These are phyloP conservation scores for Trichoderma arundinaceum DNA, from an alignment of 2,329 filamentous ascomycete genomes.

Conservation along the genomic window DNA sequence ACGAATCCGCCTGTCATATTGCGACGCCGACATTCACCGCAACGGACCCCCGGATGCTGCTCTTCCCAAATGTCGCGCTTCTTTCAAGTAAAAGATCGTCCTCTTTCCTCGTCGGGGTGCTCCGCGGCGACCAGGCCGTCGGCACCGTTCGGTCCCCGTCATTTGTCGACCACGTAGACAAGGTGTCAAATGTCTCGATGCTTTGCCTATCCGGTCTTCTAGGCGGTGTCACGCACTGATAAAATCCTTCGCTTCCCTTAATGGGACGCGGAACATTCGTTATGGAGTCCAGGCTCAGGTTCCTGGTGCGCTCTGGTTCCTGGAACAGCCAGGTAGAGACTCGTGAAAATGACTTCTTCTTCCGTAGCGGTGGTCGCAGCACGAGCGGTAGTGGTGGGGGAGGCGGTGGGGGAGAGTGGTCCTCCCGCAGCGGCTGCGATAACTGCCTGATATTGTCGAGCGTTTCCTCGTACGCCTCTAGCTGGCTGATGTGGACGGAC, in stretches of 20 bases:
- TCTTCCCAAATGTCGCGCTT: conserved; percentile 42
- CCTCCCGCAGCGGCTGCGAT: conserved; percentile 36
- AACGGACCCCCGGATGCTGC: conserved; percentile 34
- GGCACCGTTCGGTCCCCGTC: conserved; percentile 53
- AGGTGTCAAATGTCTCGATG: conserved; percentile 53
- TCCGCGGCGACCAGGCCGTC: conserved; percentile 58
- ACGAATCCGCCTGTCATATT: conserved; percentile 36
- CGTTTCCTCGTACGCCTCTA: conserved; percentile 41
- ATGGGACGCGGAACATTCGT: conserved; percentile 62
- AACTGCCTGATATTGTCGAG: conserved; percentile 31
- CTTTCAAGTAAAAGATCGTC: conserved; percentile 51
- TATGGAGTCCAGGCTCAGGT: conserved; percentile 55
- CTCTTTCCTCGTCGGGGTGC: conserved; percentile 49
- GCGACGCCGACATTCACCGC: conserved; percentile 41
- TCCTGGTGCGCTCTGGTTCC: conserved; percentile 45
- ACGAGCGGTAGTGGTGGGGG: conserved; percentile 64
- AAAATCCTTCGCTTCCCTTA: conserved; percentile 60
- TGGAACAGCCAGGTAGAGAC: conserved; percentile 66
- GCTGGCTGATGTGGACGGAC: conserved; percentile 43
- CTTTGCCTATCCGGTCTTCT: conserved; percentile 46
- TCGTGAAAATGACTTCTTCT: conserved; percentile 70
- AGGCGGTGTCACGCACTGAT: conserved; percentile 57
- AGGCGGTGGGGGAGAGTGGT: conserved; percentile 46
- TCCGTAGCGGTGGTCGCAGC: conserved; percentile 64
- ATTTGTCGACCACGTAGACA: conserved; percentile 58